A percentile compares a stretch with the other conserved stretches of the same genome.
These are phyloP conservation scores for Fusarium brevicatenulatum DNA, from an alignment of 2,329 filamentous ascomycete genomes.

Conservation along the genomic window DNA sequence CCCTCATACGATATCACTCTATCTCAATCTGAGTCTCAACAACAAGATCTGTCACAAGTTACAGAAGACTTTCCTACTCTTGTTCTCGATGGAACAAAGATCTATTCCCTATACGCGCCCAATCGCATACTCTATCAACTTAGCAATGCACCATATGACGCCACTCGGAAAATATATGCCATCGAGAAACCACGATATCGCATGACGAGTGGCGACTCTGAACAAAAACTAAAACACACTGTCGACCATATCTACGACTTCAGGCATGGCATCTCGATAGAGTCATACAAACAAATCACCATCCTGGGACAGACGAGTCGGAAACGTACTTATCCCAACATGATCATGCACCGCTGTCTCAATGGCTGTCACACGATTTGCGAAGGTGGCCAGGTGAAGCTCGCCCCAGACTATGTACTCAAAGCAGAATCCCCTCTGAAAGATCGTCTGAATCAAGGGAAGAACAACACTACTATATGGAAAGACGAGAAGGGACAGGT, in stretches of 20 bases:
- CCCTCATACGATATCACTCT: constrained; percentile 15
- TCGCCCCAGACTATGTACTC: constrained; percentile 10
- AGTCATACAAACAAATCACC: not conserved
- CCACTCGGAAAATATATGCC: constrained; percentile 27
- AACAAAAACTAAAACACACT: constrained; percentile 29
- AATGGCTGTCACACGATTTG: not conserved
- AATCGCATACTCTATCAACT: constrained; percentile 40
- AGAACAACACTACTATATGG: constrained; percentile 39
- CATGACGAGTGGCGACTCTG: constrained; percentile 14
- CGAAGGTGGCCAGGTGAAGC: constrained; percentile 32
- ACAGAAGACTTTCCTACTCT: constrained; percentile 30
- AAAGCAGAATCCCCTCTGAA: constrained; percentile 31
- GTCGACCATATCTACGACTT: constrained; percentile 48
- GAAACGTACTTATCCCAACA: constrained; percentile 35
- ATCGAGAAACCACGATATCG: constrained; percentile 45
- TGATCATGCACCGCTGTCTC: constrained; percentile 30
- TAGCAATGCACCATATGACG: constrained; percentile 39
- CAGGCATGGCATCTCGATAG: constrained; percentile 21
- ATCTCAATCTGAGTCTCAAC: not conserved
- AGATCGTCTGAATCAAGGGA: constrained; percentile 37
- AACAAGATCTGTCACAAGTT: not conserved
- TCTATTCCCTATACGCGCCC: constrained; percentile 35
- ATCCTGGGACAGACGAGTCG: constrained; percentile 36
- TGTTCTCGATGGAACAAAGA: constrained; percentile 33
- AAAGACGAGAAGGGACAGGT: constrained; percentile 34